Percentiles rank a stretch among this genome's conserved stretches.
Conservation (phyloP, 2,329 filamentous ascomycete species). For the Hypoxylon sp. region DNA sequence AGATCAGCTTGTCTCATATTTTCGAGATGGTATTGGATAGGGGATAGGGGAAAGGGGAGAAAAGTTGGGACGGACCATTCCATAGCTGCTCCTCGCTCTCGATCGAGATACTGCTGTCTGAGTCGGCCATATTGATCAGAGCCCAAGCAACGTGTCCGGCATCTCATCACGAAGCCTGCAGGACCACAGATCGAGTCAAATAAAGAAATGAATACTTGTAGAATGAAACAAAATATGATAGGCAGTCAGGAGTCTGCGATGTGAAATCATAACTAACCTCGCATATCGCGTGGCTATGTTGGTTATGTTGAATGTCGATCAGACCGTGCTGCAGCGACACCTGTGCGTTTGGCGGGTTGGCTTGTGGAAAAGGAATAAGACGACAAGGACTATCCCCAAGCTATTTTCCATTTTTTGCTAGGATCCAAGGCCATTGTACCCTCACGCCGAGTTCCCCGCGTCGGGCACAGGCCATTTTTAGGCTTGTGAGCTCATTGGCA, state of each 20-base stretch:
- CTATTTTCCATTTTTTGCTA: conserved; percentile 31
- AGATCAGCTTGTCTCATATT: conserved; percentile 10
- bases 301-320: conserved; percentile 32
- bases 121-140: conserved; percentile 65
- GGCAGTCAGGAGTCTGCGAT: conserved; percentile 11
- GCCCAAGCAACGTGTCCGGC: conserved; percentile 39
- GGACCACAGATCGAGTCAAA: conserved; percentile 17
- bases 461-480: conserved; percentile 28
- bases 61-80: conserved; percentile 72
- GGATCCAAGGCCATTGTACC: conserved; percentile 8
- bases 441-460: conserved; percentile 28
- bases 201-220: conserved; percentile 16
- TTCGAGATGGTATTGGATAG: not conserved
- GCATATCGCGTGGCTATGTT: conserved; percentile 19
- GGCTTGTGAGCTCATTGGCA: conserved; percentile 28
- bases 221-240: conserved; percentile 27
- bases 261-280: conserved; percentile 35
- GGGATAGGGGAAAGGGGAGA: conserved; percentile 23
- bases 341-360: conserved; percentile 20
- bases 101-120: conserved; percentile 75
- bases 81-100: conserved; percentile 90
- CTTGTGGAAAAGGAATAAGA: conserved; percentile 11
- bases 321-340: conserved; percentile 36
- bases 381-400: conserved; percentile 18
- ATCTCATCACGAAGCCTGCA: conserved; percentile 46